phyloP scores from a whole-genome alignment of 192 early-diverging fungal species.

The Coemansia sp. region DNA sequence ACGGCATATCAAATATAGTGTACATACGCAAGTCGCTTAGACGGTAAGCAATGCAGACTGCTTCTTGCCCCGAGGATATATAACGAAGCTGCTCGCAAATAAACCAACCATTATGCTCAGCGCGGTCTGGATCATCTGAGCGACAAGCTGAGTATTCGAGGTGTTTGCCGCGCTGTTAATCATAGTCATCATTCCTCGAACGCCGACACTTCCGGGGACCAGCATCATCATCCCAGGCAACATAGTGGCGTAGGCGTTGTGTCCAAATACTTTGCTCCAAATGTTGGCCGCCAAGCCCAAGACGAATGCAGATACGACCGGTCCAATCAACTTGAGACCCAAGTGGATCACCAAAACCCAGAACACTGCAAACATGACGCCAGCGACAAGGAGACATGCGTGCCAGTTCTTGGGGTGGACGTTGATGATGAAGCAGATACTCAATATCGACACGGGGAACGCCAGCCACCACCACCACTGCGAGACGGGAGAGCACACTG shows the following conservation, averaged over 20 bases:
- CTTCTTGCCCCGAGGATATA: conserved; percentile 55
- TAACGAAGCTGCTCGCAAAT: conserved; percentile 65
- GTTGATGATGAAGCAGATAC: conserved; percentile 60
- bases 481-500: conserved; percentile 27
- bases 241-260: conserved; percentile 70
- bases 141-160: conserved; percentile 42
- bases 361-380: conserved; percentile 64
- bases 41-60: conserved; percentile 45
- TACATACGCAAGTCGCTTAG: conserved; percentile 3
- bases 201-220: conserved; percentile 78
- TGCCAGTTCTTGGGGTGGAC: conserved; percentile 63
- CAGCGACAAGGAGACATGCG: conserved; percentile 65
- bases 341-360: conserved; percentile 61
- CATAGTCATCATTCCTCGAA: conserved; percentile 62
- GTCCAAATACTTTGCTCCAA: conserved; percentile 64
- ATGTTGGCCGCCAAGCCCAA: conserved; percentile 75
- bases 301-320: conserved; percentile 68
- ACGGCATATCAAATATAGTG: too few species aligned
- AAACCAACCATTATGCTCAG: conserved; percentile 67
- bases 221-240: conserved; percentile 80
- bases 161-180: conserved; percentile 48
- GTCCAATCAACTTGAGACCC: conserved; percentile 57
- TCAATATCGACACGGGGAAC: conserved; percentile 55
- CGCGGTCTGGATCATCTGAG: conserved; percentile 58
- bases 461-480: conserved; percentile 59